Conservation (phyloP, 305 asterid genomes). For the Fraxinus ornus region DNA sequence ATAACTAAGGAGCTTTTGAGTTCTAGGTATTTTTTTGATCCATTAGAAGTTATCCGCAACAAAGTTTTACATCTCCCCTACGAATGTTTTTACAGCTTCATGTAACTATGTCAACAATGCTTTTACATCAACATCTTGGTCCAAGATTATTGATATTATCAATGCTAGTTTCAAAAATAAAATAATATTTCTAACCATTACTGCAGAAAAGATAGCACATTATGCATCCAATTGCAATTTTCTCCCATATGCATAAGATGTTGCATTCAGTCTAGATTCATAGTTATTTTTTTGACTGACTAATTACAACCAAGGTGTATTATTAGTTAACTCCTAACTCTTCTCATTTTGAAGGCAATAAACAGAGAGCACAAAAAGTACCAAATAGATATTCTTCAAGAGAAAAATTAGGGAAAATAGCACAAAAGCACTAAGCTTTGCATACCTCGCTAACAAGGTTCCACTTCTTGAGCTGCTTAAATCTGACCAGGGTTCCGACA, state of each 20-base stretch:
- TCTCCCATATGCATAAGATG: not conserved
- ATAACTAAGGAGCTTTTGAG: slow-evolving; percentile 3
- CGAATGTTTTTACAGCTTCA: not conserved
- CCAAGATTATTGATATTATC: not conserved
- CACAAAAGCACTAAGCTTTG: not conserved
- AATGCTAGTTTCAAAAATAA: not conserved
- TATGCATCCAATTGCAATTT: not conserved
- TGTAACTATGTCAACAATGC: not conserved
- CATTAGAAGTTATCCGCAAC: slow-evolving; percentile 1
- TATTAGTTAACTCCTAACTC: not conserved
- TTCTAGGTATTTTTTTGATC: not conserved
- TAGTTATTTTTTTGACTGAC: not conserved
- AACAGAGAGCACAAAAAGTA: not conserved
- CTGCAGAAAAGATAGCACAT: not conserved
- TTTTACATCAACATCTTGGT: not conserved
- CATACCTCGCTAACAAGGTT: slow-evolving; percentile 87
- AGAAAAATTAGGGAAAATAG: not conserved
- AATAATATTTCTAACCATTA: not conserved
- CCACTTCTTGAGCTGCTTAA: slow-evolving; percentile 98
- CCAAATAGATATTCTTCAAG: not conserved
- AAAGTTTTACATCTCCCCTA: not conserved
- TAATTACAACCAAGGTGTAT: not conserved
- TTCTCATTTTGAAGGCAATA: not conserved
- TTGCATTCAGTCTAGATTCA: not conserved
- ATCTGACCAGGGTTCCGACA: slow-evolving; percentile 81